A percentile compares a stretch with the other conserved stretches of the same genome.
Conservation (phyloP, 129 eudicot species). For the Flaveria brownii region DNA sequence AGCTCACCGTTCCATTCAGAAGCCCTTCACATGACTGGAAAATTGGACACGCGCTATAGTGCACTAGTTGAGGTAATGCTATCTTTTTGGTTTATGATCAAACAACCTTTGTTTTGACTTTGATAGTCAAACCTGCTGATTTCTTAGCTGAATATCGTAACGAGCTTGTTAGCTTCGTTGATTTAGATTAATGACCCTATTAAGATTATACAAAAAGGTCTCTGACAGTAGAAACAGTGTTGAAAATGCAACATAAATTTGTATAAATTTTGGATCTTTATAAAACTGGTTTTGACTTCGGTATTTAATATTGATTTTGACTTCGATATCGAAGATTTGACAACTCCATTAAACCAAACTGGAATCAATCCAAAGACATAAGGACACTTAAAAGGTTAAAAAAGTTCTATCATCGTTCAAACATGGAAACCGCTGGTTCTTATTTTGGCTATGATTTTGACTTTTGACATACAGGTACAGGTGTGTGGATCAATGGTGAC, state of each 20-base stretch:
- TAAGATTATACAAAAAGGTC: background rate
- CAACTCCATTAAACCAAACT: background rate
- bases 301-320: background rate
- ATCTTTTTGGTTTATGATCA: background rate
- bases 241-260: background rate
- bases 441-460: background rate
- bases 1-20: slow-evolving; percentile 83
- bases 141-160: background rate
- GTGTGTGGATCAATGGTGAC: slow-evolving; percentile 97
- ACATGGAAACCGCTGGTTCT: background rate
- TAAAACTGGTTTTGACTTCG: background rate
- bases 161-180: background rate
- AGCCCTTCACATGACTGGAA: slow-evolving; percentile 83
- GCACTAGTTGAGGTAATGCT: slow-evolving; percentile 89
- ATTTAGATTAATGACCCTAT: background rate
- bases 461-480: slow-evolving; percentile 56
- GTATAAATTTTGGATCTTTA: background rate
- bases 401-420: background rate
- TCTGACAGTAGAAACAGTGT: background rate
- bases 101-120: background rate
- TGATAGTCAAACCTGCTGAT: background rate
- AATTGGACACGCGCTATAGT: slow-evolving; percentile 77
- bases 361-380: background rate
- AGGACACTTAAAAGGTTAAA: background rate
- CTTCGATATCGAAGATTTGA: background rate